These are phyloP conservation scores for Solanum hybrid DNA, from an alignment of 305 asterid species.

Conservation along the genomic window DNA sequence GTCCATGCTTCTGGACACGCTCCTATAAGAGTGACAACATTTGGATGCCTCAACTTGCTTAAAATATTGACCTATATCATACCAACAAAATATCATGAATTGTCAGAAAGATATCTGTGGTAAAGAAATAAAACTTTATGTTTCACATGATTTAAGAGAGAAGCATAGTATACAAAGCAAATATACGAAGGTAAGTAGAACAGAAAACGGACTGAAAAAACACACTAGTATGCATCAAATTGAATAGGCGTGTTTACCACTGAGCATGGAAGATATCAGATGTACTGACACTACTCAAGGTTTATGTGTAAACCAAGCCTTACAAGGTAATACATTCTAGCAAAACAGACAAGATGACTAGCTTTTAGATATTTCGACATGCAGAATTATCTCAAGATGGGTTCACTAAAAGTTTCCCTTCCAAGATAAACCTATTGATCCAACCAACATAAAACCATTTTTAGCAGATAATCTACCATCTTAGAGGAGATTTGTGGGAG, in stretches of 20 bases:
- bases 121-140: not conserved
- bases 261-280: not conserved
- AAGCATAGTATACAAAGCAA: not conserved
- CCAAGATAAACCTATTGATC: not conserved
- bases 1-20: constrained; percentile 77
- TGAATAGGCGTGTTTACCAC: not conserved
- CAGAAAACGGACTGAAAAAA: not conserved
- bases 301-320: not conserved
- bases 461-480: not conserved
- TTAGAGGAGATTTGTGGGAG: not conserved
- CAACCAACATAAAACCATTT: not conserved
- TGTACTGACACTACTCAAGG: not conserved
- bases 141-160: not conserved
- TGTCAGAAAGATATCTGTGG: not conserved
- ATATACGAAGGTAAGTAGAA: not conserved
- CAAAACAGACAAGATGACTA: not conserved
- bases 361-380: not conserved
- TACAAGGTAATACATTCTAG: not conserved
- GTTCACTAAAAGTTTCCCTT: not conserved
- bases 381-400: not conserved
- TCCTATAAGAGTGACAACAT: constrained; percentile 72
- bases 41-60: constrained; percentile 89
- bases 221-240: not conserved
- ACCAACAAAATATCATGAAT: constrained; percentile 3
- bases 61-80: constrained; percentile 54